phyloP scores from a whole-genome alignment of 176 grass and related monocot genomes.

The Juncus effusus region DNA sequence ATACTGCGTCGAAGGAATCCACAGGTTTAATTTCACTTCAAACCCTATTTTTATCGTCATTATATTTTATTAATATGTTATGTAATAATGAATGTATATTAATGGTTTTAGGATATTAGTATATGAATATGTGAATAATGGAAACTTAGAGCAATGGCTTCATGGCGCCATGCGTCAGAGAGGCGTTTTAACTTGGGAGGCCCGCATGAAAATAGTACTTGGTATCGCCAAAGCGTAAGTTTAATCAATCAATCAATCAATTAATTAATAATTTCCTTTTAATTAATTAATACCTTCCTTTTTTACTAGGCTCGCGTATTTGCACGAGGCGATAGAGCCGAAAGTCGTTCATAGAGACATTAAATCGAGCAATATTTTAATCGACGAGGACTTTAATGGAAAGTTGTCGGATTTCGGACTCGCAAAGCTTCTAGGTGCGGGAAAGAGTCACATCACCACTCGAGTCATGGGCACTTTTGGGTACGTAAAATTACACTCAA shows the following conservation, averaged over 20 bases:
- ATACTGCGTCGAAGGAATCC: conserved; percentile 58
- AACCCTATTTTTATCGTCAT: conserved; percentile 24
- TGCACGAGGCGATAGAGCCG: conserved; percentile 88
- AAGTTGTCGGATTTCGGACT: conserved; percentile 87
- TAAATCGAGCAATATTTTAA: conserved; percentile 84
- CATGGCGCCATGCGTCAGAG: conserved; percentile 68
- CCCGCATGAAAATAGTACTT: conserved; percentile 70
- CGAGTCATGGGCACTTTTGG: conserved; percentile 91
- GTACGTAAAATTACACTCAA: conserved; percentile 19
- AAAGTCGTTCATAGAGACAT: conserved; percentile 95
- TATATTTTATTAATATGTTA: background rate
- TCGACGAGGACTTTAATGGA: conserved; percentile 84
- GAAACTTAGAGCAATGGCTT: conserved; percentile 90
- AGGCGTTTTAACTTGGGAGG: conserved; percentile 73
- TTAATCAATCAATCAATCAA: conserved; percentile 1
- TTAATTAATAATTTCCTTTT: no score
- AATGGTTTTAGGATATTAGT: conserved; percentile 61
- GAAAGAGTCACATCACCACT: conserved; percentile 81
- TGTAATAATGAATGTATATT: no score
- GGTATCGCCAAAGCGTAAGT: conserved; percentile 77
- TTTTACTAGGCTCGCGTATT: conserved; percentile 61
- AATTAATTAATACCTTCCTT: background rate
- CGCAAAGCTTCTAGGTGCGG: conserved; percentile 74
- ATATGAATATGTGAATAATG: conserved; percentile 82
- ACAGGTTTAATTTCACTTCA: conserved; percentile 39